Percentiles rank a stretch among this genome's conserved stretches.
phyloP scores from a whole-genome alignment of 768 basidiomycete genomes.

The Trichaptum fuscoviolaceum region DNA sequence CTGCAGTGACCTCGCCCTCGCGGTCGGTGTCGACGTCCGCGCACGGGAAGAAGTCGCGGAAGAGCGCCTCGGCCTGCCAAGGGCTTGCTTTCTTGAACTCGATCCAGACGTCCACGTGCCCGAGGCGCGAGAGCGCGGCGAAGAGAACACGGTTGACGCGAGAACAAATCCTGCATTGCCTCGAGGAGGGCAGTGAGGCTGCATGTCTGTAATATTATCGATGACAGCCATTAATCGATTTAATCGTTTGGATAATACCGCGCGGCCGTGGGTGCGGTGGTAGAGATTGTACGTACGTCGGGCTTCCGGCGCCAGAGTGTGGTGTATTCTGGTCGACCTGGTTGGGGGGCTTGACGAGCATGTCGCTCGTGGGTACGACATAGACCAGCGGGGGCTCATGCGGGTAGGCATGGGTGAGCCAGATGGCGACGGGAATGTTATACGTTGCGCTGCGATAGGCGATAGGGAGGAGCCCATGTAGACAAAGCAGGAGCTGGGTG shows the following conservation, averaged over 20 bases:
- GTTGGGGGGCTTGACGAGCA: slow-evolving; percentile 77
- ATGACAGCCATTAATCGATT: slow-evolving; percentile 8
- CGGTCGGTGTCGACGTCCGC: too few relatives aligned
- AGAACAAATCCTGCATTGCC: slow-evolving; percentile 79
- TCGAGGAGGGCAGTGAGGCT: slow-evolving; percentile 67
- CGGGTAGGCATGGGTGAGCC: slow-evolving; percentile 85
- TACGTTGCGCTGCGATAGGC: slow-evolving; percentile 69
- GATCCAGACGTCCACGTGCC: too few relatives aligned
- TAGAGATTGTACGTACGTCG: slow-evolving; percentile 54
- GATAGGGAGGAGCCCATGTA: slow-evolving; percentile 91
- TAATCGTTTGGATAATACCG: slow-evolving; percentile 13
- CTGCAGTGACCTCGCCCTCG: slow-evolving; percentile 46
- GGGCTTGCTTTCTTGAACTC: too few relatives aligned
- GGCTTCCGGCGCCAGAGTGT: slow-evolving; percentile 75
- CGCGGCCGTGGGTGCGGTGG: slow-evolving; percentile 1
- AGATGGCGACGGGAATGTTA: slow-evolving; percentile 90
- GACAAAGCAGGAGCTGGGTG: slow-evolving; percentile 82
- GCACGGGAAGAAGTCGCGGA: too few relatives aligned
- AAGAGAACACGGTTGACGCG: slow-evolving; percentile 75
- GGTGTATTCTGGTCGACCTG: slow-evolving; percentile 74
- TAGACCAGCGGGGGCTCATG: slow-evolving; percentile 77
- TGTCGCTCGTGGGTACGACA: slow-evolving; percentile 86
- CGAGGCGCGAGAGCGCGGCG: too few relatives aligned
- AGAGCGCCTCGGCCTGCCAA: too few relatives aligned
- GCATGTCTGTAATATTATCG: slow-evolving; percentile 53